A percentile compares a stretch with the other conserved stretches of the same genome.
Evolutionary conservation across 192 early-diverging fungal species (phyloP).

Genomic region (Ramicandelaber brevisporus): DNA sequence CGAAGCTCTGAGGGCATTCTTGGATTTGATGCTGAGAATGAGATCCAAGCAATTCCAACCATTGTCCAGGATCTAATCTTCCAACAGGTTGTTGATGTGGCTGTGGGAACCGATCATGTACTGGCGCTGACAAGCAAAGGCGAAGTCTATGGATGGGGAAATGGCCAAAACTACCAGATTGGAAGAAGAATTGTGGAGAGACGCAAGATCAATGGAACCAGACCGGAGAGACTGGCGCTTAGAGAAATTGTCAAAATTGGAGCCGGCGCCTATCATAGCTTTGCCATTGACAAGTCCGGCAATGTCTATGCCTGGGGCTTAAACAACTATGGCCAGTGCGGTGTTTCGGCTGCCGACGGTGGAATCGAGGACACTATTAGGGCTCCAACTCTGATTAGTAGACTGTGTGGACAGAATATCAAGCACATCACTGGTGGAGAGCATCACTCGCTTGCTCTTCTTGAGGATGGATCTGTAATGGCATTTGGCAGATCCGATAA

Average conservation of each 20-base stretch:
- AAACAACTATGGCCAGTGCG: slow-evolving; percentile 79
- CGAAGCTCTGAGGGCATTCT: slow-evolving; percentile 62
- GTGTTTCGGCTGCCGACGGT: slow-evolving; percentile 18
- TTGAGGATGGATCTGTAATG: slow-evolving; percentile 40
- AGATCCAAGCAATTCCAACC: slow-evolving; percentile 30
- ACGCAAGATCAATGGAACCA: slow-evolving; percentile 32
- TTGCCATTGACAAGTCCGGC: slow-evolving; percentile 39
- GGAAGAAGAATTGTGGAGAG: slow-evolving; percentile 58
- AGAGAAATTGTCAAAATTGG: slow-evolving; percentile 33
- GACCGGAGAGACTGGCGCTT: slow-evolving; percentile 22
- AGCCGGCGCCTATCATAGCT: slow-evolving; percentile 63
- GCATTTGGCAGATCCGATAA: slow-evolving; percentile 70
- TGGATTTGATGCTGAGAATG: slow-evolving; percentile 42
- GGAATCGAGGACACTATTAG: slow-evolving; percentile 18
- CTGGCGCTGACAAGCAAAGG: slow-evolving; percentile 44
- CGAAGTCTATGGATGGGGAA: slow-evolving; percentile 70
- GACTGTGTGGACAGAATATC: slow-evolving; percentile 16
- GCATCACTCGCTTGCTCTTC: slow-evolving; percentile 60
- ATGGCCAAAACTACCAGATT: slow-evolving; percentile 67
- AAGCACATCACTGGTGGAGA: slow-evolving; percentile 49
- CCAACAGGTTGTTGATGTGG: slow-evolving; percentile 43
- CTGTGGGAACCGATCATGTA: slow-evolving; percentile 65
- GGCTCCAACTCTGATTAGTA: slow-evolving; percentile 25
- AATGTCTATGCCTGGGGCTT: slow-evolving; percentile 60
- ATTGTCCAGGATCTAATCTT: slow-evolving; percentile 24